Percentiles rank a stretch among this genome's conserved stretches.
These are phyloP conservation scores for Pythium guiyangense DNA, from an alignment of 352 stramenopile genomes.

Conservation along the genomic window DNA sequence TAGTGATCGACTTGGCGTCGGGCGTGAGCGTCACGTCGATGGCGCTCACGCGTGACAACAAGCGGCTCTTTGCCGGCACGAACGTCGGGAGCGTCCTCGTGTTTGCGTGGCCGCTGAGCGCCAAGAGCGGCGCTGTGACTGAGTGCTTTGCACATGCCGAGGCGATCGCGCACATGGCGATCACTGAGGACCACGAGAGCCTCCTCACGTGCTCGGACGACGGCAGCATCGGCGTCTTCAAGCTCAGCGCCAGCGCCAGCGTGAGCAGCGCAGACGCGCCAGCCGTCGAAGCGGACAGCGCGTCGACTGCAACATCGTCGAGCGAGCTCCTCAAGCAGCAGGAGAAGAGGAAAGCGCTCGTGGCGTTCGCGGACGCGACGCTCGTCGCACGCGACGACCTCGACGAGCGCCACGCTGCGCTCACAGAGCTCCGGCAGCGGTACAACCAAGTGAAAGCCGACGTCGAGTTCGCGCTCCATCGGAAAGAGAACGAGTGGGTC, in stretches of 20 bases:
- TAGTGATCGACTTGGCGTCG: slow-evolving; percentile 34
- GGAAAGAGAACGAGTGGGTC: slow-evolving; percentile 87
- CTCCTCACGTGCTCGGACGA: slow-evolving; percentile 62
- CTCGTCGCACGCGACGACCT: slow-evolving; percentile 76
- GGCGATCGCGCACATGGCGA: slow-evolving; percentile 51
- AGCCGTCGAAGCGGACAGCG: neutral
- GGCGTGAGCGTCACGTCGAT: slow-evolving; percentile 45
- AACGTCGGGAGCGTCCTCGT: slow-evolving; percentile 56
- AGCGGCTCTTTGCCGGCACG: slow-evolving; percentile 63
- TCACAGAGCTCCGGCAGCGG: slow-evolving; percentile 56
- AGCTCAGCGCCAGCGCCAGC: slow-evolving; percentile 18
- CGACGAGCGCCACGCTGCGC: slow-evolving; percentile 49
- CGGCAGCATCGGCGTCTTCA: slow-evolving; percentile 56
- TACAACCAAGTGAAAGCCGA: slow-evolving; percentile 80
- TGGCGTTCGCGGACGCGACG: slow-evolving; percentile 40
- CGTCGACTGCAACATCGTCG: too few species aligned
- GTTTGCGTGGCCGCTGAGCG: slow-evolving; percentile 53
- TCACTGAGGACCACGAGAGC: slow-evolving; percentile 69
- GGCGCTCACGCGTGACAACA: slow-evolving; percentile 54
- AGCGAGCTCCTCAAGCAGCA: slow-evolving; percentile 11
- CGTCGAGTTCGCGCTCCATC: slow-evolving; percentile 78
- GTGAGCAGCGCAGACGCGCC: neutral
- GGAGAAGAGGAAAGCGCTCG: slow-evolving; percentile 22
- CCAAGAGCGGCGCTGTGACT: slow-evolving; percentile 15
- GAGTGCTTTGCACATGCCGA: slow-evolving; percentile 62